Percentiles rank a stretch among this genome's conserved stretches.
Conservation (phyloP, 768 basidiomycete genomes). For the Lactifluus piperatus region DNA sequence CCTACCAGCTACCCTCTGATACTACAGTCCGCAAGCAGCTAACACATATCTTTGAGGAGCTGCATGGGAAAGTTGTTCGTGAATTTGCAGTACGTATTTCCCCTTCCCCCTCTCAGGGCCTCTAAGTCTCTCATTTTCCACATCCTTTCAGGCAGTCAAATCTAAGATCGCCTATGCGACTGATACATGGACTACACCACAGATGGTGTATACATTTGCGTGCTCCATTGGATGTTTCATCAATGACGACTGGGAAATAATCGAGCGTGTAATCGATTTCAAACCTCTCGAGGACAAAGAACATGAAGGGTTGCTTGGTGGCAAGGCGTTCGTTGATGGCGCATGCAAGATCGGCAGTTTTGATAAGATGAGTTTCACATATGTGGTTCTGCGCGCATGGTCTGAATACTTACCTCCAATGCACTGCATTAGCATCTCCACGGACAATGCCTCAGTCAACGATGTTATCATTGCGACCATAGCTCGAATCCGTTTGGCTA, state of each 20-base stretch:
- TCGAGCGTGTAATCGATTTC: constrained; percentile 20
- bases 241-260: constrained; percentile 20
- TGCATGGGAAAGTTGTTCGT: not conserved
- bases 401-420: not conserved
- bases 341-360: constrained; percentile 19
- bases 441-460: not conserved
- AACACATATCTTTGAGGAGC: not conserved
- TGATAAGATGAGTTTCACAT: not conserved
- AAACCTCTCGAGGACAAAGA: constrained; percentile 17
- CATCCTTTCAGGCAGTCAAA: no score
- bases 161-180: no score
- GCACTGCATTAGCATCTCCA: no score
- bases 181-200: constrained; percentile 19
- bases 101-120: no score
- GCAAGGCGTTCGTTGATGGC: constrained; percentile 25
- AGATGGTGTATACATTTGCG: constrained; percentile 22
- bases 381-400: no score
- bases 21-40: not conserved
- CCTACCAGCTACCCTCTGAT: not conserved
- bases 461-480: not conserved
- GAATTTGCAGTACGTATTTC: no score
- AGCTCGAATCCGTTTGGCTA: constrained; percentile 9
- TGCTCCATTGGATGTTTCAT: constrained; percentile 19
- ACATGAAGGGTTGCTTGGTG: constrained; percentile 27
- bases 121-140: no score